Base-by-base conservation (phyloP, 768 basidiomycete species). In the Tulasnella sp. region DNA sequence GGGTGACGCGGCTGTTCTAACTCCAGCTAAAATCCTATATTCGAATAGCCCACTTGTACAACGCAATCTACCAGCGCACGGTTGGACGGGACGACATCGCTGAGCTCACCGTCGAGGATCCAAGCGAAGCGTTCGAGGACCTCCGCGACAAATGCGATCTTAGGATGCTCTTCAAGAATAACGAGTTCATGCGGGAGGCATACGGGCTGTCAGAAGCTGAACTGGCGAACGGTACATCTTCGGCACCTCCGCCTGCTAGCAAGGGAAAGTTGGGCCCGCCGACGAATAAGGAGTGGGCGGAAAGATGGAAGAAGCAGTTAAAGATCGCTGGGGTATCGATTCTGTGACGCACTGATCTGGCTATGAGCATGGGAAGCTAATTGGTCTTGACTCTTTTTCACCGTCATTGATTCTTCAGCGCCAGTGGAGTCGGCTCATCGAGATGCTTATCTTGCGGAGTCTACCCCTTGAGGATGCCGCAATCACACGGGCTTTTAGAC, bases 71-170 rank as follows among this genome's bases (percentile, higher is more conserved):
- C 73, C 77, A 82, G 66, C 80, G 88, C 66, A 78, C 87, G 19
- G 69, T 87, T 44, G 73, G 78, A 12, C 79, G 78, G 49, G 75
- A 83, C 1, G 73, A 79, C 51, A 80, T 94, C 41, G 84, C 87
- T n/a, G 94, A 98, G 70, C 73, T 98, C 43, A 96, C 92, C 1
- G 88, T 99, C 21, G 96, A 99, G 72, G 96, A 99, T 69, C 96
- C 96, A 1, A 92, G 92, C 0, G 96, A 99, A 72, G 88, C 90
- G 9, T 97, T 99, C 67, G 94, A 98, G 69, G 96, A 98, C 69
- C 77, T 98, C 44, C 77, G 94, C 31, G 96, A 98, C 72, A 84
- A 89, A 56, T 87, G 86, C 64, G 96, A 99, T 69, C 76, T 98
- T 19, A 73, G 78, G 62, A 86, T 87, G 78, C 75, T 98, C 19